Percentiles rank a stretch among this genome's conserved stretches.
phyloP scores from a whole-genome alignment of 805 yeast genomes.

The Candida schatavii region DNA sequence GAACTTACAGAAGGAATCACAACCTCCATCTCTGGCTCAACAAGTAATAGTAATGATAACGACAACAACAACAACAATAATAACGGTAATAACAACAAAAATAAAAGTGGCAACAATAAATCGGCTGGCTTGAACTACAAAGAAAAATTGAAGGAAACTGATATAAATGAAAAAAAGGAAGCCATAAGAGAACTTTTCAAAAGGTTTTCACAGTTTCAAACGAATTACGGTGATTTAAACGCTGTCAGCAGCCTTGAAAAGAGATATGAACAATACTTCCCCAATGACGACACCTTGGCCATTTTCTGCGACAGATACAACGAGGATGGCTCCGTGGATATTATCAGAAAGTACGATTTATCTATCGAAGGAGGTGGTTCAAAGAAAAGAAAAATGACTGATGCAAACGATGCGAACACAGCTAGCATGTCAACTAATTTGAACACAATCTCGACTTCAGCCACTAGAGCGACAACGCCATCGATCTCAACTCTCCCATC shows the following conservation, averaged over 20 bases:
- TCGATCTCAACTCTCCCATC: conserved; percentile 6
- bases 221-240: conserved; percentile 64
- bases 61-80: conserved; percentile 42
- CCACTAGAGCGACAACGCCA: conserved; percentile 7
- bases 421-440: conserved; percentile 5
- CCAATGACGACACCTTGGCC: conserved; percentile 48
- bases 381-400: conserved; percentile 12
- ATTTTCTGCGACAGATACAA: conserved; percentile 40
- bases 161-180: conserved; percentile 21
- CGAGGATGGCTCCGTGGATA: conserved; percentile 29
- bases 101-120: conserved; percentile 18
- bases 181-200: conserved; percentile 31
- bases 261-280: conserved; percentile 64
- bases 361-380: conserved; percentile 16
- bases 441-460: not conserved
- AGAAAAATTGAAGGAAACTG: conserved; percentile 25
- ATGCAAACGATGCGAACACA: conserved; percentile 4
- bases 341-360: conserved; percentile 36
- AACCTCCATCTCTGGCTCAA: conserved; percentile 1
- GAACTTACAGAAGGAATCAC: conserved; percentile 19
- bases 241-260: conserved; percentile 65
- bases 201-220: conserved; percentile 64
- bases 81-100: conserved; percentile 17
- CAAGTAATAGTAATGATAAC: conserved; percentile 18
- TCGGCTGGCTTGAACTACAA: conserved; percentile 39